Base-by-base conservation (phyloP, 163 green algal genomes). In the Trebouxia gelatinosa region DNA sequence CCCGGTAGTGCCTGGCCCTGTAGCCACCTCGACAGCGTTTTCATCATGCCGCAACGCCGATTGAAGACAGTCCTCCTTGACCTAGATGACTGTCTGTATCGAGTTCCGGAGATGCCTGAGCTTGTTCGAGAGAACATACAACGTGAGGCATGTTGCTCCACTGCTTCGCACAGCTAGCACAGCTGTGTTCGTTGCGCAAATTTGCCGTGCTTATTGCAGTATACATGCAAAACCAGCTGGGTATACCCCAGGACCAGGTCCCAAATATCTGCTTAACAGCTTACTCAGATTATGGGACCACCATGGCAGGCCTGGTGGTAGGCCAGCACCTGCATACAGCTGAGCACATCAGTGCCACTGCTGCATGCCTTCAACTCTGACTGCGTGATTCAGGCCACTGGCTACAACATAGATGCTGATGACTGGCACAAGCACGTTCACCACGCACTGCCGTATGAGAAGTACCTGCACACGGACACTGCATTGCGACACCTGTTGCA, bases 351-450 rank as follows among this genome's bases (percentile, higher is more conserved):
- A 4, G 21, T 39, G 28, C 5, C 57, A 66, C 57, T 31, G 57
- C 32, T 31, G 29, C 28, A n/a, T 38, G 11, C 32, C 26, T 38
- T 34, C 23, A 28, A 71, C 26, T 35, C 28, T n/a, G 48, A 32
- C 32, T 35, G 38, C n/a, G n/a, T 66, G 28, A 11, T 80, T 70
- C 77, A 89, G 86, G 84, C 85, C 0, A 40, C 74, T 6, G 89
- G 91, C 6, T 83, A 93, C 71, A 32, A 70, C 16, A 85, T 94
- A 13, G 88, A 94, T 70, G 90, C 83, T 35, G 87, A 94, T 59
- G 80, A 93, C 64, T 96, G 89, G 89, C 91, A 96, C 61, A 72
- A 51, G 7, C 9, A 79, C n/a, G 89, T 94, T 32, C 89, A 95
- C 78, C 74, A 46, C 64, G 79, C 57, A 6, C 72, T 94, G 46